Percentiles rank a stretch among this genome's conserved stretches.
Conservation (phyloP, 192 early-diverging fungal species). For the Funneliformis geosporum region DNA sequence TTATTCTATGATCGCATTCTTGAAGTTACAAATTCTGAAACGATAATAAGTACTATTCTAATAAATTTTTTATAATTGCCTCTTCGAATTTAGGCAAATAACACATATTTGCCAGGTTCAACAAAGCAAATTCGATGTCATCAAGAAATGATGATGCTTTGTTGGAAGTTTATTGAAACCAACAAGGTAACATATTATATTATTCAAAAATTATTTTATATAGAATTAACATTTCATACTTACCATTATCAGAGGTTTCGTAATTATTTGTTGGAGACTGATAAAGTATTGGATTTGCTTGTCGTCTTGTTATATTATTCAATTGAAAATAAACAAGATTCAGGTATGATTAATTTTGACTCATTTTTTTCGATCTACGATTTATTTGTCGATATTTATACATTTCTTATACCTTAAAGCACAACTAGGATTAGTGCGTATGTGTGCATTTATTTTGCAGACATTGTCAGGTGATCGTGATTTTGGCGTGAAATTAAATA, state of each 20-base stretch:
- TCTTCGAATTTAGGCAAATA: conserved; percentile 52
- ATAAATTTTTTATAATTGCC: not conserved
- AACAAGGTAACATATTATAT: conserved; percentile 60
- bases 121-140: conserved; percentile 67
- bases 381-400: not conserved
- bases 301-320: conserved; percentile 64
- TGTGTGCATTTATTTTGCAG: conserved; percentile 72
- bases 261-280: conserved; percentile 59
- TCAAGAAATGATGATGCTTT: conserved; percentile 75
- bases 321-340: conserved; percentile 59
- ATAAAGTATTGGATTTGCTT: conserved; percentile 61
- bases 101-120: conserved; percentile 75
- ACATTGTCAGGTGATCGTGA: conserved; percentile 67
- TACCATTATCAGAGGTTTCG: conserved; percentile 58
- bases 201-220: not conserved
- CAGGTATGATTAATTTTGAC: conserved; percentile 44
- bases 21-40: too few species aligned
- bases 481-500: conserved; percentile 69
- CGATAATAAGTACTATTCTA: not conserved
- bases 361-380: not conserved
- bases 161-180: conserved; percentile 81
- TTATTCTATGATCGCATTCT: not conserved
- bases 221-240: not conserved
- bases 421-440: conserved; percentile 74
- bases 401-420: conserved; percentile 38